phyloP scores from a whole-genome alignment of 805 yeast genomes.

The Diddensiella caesifluorescens region DNA sequence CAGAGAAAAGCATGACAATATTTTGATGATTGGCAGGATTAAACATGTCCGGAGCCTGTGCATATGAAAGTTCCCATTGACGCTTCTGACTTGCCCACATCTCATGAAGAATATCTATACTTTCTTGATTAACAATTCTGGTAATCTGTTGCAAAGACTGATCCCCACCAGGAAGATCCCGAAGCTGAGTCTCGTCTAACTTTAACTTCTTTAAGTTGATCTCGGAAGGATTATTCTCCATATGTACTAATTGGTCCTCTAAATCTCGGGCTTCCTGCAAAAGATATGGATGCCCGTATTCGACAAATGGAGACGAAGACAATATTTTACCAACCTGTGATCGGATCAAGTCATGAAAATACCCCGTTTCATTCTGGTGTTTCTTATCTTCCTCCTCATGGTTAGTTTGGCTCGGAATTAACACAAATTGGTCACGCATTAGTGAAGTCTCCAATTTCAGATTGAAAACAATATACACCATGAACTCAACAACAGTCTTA shows the following conservation, averaged over 20 bases:
- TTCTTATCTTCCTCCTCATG: conserved; percentile 3
- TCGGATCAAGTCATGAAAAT: conserved; percentile 19
- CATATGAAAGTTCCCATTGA: conserved; percentile 64
- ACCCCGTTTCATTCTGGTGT: conserved; percentile 16
- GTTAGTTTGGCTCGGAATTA: conserved; percentile 25
- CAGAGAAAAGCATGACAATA: conserved; percentile 70
- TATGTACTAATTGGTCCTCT: conserved; percentile 36
- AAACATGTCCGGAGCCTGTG: conserved; percentile 49
- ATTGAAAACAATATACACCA: conserved; percentile 74
- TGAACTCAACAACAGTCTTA: conserved; percentile 73
- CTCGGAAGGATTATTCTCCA: conserved; percentile 16
- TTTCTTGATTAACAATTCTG: conserved; percentile 30
- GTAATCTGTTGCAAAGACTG: conserved; percentile 37
- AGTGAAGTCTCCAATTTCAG: conserved; percentile 72
- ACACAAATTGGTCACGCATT: conserved; percentile 63
- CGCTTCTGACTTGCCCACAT: conserved; percentile 40
- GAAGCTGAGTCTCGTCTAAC: conserved; percentile 7
- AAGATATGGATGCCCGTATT: conserved; percentile 63
- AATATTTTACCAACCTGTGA: conserved; percentile 43
- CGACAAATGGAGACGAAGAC: conserved; percentile 82
- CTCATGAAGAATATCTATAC: conserved; percentile 28
- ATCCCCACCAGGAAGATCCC: conserved; percentile 35
- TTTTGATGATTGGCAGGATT: conserved; percentile 75
- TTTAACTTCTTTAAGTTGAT: conserved; percentile 6
- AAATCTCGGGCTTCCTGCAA: conserved; percentile 50